phyloP scores from a whole-genome alignment of 73 alveolate genomes.

The Strombidium stylifer region DNA sequence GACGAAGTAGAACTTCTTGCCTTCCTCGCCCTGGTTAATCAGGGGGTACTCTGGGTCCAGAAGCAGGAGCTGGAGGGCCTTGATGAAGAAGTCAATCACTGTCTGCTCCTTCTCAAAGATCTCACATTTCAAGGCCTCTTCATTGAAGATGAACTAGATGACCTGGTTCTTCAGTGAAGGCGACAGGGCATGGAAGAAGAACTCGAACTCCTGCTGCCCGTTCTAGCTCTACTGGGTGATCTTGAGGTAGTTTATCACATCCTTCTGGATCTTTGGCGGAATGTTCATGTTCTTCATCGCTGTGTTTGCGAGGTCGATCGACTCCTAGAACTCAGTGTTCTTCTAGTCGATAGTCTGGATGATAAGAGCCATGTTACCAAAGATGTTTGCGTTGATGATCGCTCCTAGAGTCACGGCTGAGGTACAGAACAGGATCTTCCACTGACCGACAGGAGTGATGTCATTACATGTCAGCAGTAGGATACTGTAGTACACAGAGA shows the following conservation, averaged over 20 bases:
- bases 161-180: conserved; percentile 46
- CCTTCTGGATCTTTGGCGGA: conserved; percentile 18
- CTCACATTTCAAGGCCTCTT: too few species aligned
- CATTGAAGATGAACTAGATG: too few species aligned
- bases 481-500: conserved; percentile 36
- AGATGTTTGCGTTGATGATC: conserved; percentile 43
- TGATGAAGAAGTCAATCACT: conserved; percentile 27
- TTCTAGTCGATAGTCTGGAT: conserved; percentile 36
- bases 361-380: conserved; percentile 56
- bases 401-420: conserved; percentile 30
- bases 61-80: conserved; percentile 46
- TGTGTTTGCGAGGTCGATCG: conserved; percentile 49
- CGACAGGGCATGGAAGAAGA: conserved; percentile 40
- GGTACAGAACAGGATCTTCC: conserved; percentile 20
- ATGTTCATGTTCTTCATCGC: conserved; percentile 47
- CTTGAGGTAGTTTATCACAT: conserved; percentile 26
- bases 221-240: conserved; percentile 39
- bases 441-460: conserved; percentile 39
- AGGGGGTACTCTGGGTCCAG: conserved; percentile 44
- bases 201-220: conserved; percentile 28
- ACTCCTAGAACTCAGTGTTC: conserved; percentile 22
- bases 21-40: conserved; percentile 54
- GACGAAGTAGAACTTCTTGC: conserved; percentile 46
- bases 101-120: too few species aligned
- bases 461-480: conserved; percentile 59